Evolutionary conservation across 1,284 basidiomycete genomes (phyloP), one percentile per base, ranked within the genome.

Genomic region (Chalciporus sp.): DNA sequence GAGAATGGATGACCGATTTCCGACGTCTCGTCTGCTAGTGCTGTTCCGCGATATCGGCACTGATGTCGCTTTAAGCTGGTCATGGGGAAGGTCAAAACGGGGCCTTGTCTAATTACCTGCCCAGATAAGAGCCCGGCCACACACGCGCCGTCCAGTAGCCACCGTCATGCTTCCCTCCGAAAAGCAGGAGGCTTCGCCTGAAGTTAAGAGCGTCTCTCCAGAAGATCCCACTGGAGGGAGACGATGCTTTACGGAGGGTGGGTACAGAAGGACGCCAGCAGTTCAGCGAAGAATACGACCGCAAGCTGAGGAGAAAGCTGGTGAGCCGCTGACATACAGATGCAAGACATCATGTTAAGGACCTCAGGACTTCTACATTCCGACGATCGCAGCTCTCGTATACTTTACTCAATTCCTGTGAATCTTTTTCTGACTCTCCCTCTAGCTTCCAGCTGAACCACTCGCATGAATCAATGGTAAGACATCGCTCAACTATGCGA

Each of bases 331-430:
- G 8, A 33, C 4, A 7, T 7, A 17, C 37, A 16, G 23, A 6
- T 11, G 17, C 7, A 50, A 27, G 9, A 55, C n/a, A 6, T 43
- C 43, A 17, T 37, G 20, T 27, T n/a, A 20, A 35, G 4, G 7
- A n/a, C 26, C 12, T 17, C 37, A 84, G 80, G 84, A 86, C 62
- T 58, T 72, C 33, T 60, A 81, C 37, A 84, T 86, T 43, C 79
- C 82, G 0, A 82, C 84, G 5, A 64, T 86, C 11, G 83, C 82
- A 61, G 84, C 82, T 3, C 78, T 80, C 0, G 83, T 85, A 10
- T 85, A 85, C 64, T 85, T 86, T 64, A 84, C 82, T 0, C 84
- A 85, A 61, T 85, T 81, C 58, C 64, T 85, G 83, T 84, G 61
- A 58, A 76, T 49, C 26, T 16, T 7, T 37, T 19, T 31, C 12